Base-by-base conservation (phyloP, 805 yeast genomes). In the Candida suzukii region DNA sequence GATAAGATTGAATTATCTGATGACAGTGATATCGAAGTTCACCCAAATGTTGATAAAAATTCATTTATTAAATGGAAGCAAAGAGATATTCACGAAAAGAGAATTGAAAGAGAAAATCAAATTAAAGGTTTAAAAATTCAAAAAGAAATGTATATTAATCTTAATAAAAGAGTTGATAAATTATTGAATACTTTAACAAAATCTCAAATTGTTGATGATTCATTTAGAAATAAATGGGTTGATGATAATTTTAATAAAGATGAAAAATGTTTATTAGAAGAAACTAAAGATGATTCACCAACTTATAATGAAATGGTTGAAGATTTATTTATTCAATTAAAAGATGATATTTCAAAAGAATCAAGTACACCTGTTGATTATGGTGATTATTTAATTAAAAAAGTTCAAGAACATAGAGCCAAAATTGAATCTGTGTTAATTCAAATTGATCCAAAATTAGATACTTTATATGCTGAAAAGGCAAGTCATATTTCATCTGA, bases 51-150 rank as follows among this genome's bases (percentile, higher is more conserved):
- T 26, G 99, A 93, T 61, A 93, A 93, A 59, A 69, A 68, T 31
- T 90, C 98, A 1, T 91, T 93, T 51, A 87, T 93, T 53, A 77
- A 80, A 45, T 91, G 98, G 99, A 91, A 88, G 58, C 99, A 93
- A 65, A 83, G 95, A 55, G 96, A 90, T 52, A 93, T 93, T 49
- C 99, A 93, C 59, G 96, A 91, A 57, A 83, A 88, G 63, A 79
- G 99, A 47, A 74, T 71, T 32, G 86, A 86, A 57, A 69, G 95
- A 56, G 83, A 83, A 54, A 74, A 76, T 35, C 90, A 91, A 52
- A 84, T 88, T 57, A 77, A 75, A 46, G 78, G 84, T 26, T 70
- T 90, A 38, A 79, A 81, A 47, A 74, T 85, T 19, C 95, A 90
- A 59, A 68, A 76, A 48, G 81, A 81, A 41, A 88, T 90, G 88